phyloP scores from a whole-genome alignment of 495 filamentous ascomycete species.

The Cairneyella variabilis region DNA sequence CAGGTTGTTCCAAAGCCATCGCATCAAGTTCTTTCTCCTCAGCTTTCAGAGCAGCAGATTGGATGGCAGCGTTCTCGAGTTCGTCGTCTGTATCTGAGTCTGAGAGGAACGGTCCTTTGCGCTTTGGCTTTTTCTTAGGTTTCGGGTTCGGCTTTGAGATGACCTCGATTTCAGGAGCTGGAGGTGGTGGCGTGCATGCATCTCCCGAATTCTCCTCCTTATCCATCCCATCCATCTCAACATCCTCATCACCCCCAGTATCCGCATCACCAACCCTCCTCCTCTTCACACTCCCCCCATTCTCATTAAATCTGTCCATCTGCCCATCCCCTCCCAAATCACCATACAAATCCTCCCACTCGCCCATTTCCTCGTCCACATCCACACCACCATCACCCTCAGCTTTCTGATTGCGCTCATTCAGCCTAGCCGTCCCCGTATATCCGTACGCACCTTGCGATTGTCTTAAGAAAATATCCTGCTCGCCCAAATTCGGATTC shows the following conservation, averaged over 20 bases:
- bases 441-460: constrained; percentile 21
- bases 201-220: background rate
- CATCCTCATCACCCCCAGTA: background rate
- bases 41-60: background rate
- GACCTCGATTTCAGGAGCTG: constrained; percentile 18
- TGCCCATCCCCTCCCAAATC: constrained; percentile 33
- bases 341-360: constrained; percentile 37
- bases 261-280: constrained; percentile 25
- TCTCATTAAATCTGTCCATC: constrained; percentile 48
- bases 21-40: constrained; percentile 8
- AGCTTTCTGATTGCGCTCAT: background rate
- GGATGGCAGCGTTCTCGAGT: background rate
- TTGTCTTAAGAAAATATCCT: constrained; percentile 28
- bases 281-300: constrained; percentile 38
- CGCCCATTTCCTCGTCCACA: constrained; percentile 30
- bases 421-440: background rate
- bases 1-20: constrained; percentile 2
- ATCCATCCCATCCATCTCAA: background rate
- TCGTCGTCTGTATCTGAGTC: constrained; percentile 28
- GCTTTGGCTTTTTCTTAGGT: constrained; percentile 35
- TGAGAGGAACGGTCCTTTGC: constrained; percentile 30
- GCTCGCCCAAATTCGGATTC: constrained; percentile 31
- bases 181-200: constrained; percentile 12
- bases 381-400: background rate
- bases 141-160: constrained; percentile 35